phyloP scores from a whole-genome alignment of 2,329 filamentous ascomycete genomes.

The Penicillium griseofulvum region DNA sequence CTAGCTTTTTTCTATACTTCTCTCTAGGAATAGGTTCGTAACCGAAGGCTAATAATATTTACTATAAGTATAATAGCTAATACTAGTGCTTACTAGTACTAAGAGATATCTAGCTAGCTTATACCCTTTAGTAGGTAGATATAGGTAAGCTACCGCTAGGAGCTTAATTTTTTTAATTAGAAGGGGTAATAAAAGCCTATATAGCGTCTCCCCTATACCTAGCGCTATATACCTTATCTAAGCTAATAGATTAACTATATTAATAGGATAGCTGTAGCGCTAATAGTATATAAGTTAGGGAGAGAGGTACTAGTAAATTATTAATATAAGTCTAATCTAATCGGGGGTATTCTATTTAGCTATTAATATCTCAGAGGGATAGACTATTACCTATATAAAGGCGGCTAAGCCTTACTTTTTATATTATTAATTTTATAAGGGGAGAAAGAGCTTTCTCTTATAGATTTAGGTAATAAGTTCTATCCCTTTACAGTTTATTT shows the following conservation, averaged over 20 bases:
- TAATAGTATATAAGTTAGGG: neutral
- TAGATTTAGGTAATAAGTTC: neutral
- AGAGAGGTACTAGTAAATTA: neutral
- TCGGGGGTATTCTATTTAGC: neutral
- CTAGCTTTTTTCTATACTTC: neutral
- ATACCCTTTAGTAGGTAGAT: neutral
- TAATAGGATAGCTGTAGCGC: neutral
- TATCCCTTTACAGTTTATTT: too few relatives aligned
- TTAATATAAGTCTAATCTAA: neutral
- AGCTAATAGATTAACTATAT: neutral
- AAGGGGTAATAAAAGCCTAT: neutral
- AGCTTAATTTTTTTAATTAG: neutral
- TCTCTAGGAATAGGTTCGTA: neutral
- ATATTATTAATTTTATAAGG: too few relatives aligned
- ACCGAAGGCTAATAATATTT: neutral
- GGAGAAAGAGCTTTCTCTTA: too few relatives aligned
- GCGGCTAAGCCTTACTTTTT: too few relatives aligned
- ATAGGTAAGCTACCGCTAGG: neutral
- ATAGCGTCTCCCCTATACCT: neutral
- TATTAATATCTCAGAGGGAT: neutral
- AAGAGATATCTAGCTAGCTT: neutral
- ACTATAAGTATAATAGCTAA: neutral
- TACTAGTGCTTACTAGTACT: neutral
- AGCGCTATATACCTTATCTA: neutral
- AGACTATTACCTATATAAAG: neutral